Evolutionary conservation across 139 green algal genomes (phyloP), one percentile per base, ranked within the genome.

Genomic region (Mesostigma viride): DNA sequence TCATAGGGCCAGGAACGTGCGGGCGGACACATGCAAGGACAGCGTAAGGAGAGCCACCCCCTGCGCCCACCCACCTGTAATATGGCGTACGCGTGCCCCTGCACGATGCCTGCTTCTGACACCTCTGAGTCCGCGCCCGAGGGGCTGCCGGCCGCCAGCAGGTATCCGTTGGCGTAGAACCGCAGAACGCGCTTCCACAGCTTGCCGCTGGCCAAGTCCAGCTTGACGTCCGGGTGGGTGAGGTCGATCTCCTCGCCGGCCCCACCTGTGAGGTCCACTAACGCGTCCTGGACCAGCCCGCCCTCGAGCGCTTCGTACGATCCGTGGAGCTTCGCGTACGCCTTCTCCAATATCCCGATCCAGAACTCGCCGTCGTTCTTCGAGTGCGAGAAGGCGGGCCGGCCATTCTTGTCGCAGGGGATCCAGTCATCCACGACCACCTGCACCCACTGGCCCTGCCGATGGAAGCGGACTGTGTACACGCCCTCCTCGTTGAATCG

Each of bases 251-350:
- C 68, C 65, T 75, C 36, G 36, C 53, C 33, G 6, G 72, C 32
- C 2, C 62, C 72, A 14, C 71, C 71, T 17, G 72, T 79, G n/a
- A 79, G 34, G 46, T 79, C 72, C 26, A 79, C 72, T 22, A 79
- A 30, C 35, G 72, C 72, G 14, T 79, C 70, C 40, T 57, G 34
- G 3, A 79, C 72, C 8, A 75, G 26, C 4, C 69, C 73, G n/a
- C 70, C 60, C 20, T 69, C 26, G 63, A 79, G 44, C n/a, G 70
- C 73, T 4, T 69, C 14, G 27, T 79, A 79, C 8, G 22, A 63
- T 2, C 70, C 70, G 51, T 79, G 70, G 3, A 80, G 62, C 48
- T 80, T 80, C 24, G 73, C 73, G 76, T 79, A 79, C 8, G 73
- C 73, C 34, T 79, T 79, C 61, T 79, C 73, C n/a, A 79, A 28